A percentile compares a stretch with the other conserved stretches of the same genome.
phyloP scores from a whole-genome alignment of 2,329 filamentous ascomycete genomes.

The Pseudocercospora cruenta region DNA sequence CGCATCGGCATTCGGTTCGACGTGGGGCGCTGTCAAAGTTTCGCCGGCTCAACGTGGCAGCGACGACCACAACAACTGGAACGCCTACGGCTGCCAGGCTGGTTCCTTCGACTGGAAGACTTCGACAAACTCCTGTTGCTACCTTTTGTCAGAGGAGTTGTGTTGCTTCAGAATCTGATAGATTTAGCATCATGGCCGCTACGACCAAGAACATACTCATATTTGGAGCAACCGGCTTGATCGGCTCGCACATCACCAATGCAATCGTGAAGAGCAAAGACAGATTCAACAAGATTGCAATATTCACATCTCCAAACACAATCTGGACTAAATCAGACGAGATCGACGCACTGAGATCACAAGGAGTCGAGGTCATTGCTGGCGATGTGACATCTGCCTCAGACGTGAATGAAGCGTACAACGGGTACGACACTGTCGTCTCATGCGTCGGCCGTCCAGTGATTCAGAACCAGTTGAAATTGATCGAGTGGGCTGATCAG shows the following conservation, averaged over 20 bases:
- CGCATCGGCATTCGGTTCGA: not conserved
- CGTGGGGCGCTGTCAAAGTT: not conserved
- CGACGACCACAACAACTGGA: not conserved
- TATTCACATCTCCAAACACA: slow-evolving; percentile 61
- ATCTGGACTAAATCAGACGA: slow-evolving; percentile 54
- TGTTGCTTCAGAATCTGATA: too few relatives aligned
- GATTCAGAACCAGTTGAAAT: slow-evolving; percentile 62
- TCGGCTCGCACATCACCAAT: slow-evolving; percentile 56
- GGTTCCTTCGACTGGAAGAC: too few relatives aligned
- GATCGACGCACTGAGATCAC: slow-evolving; percentile 51
- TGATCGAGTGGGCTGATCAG: slow-evolving; percentile 63
- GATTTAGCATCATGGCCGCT: too few relatives aligned
- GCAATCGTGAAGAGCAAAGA: slow-evolving; percentile 53
- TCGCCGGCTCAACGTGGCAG: not conserved
- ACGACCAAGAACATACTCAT: slow-evolving; percentile 51
- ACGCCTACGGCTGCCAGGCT: not conserved
- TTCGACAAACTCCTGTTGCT: too few relatives aligned
- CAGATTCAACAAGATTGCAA: slow-evolving; percentile 55
- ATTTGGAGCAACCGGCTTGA: slow-evolving; percentile 58
- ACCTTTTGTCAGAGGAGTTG: too few relatives aligned
- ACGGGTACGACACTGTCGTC: slow-evolving; percentile 65
- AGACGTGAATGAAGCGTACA: slow-evolving; percentile 61
- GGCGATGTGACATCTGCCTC: slow-evolving; percentile 58
- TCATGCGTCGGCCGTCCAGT: slow-evolving; percentile 67
- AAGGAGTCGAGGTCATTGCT: slow-evolving; percentile 58